Evolutionary conservation across 225 moss, liverwort and hornwort species (phyloP).

Genomic region (Pleurozium schreberi): DNA sequence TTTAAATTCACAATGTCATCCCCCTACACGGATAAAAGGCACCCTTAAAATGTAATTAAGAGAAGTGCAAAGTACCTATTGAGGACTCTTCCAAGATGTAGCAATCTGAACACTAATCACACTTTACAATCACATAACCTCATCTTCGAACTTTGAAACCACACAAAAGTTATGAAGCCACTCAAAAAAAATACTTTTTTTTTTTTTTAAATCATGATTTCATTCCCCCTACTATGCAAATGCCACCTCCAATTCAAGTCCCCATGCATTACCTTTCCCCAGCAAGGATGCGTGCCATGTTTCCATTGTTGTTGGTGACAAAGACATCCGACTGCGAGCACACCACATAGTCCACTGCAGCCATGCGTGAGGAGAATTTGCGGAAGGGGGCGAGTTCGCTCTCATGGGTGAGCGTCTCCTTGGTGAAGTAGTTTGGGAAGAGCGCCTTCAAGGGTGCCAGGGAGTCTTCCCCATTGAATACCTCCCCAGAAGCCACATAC

Average conservation of each 20-base stretch:
- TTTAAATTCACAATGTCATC: neutral
- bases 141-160: neutral
- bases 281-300: constrained; percentile 76
- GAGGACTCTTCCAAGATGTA: neutral
- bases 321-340: constrained; percentile 78
- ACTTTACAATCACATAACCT: neutral
- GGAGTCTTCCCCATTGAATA: constrained; percentile 52
- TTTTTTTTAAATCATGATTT: too few relatives aligned
- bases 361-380: constrained; percentile 63
- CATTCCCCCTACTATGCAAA: too few relatives aligned
- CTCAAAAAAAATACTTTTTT: neutral
- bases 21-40: neutral
- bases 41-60: neutral
- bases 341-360: constrained; percentile 70
- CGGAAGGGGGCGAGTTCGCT: constrained; percentile 41
- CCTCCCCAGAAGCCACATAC: constrained; percentile 82
- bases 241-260: neutral
- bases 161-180: neutral
- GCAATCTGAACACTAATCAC: neutral
- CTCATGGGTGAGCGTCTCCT: constrained; percentile 35
- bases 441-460: constrained; percentile 62
- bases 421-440: constrained; percentile 64
- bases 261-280: constrained; percentile 45
- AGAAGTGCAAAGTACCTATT: neutral
- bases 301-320: constrained; percentile 85